Conservation (phyloP, 2,329 filamentous ascomycete species). For the Coniosporium tulheliwenetii region DNA sequence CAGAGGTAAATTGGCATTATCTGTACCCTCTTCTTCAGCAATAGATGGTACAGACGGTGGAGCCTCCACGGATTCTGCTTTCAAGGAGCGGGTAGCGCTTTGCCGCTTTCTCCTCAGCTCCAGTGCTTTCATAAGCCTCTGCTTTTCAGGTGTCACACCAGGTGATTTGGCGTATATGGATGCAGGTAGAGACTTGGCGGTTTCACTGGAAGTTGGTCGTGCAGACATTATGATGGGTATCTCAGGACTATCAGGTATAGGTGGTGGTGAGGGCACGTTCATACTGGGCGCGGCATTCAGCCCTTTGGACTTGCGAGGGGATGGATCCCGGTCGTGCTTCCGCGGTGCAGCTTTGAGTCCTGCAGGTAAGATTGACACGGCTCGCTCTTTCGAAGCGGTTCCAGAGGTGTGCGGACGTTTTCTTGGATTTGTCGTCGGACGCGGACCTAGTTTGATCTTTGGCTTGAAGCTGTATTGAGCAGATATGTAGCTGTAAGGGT, state of each 20-base stretch:
- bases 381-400: slow-evolving; percentile 38
- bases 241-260: slow-evolving; percentile 13
- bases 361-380: slow-evolving; percentile 64
- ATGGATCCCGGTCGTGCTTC: slow-evolving; percentile 11
- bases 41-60: no score
- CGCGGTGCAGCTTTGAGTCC: slow-evolving; percentile 46
- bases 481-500: slow-evolving; percentile 21
- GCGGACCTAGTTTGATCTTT: slow-evolving; percentile 79
- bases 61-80: neutral
- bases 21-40: no score
- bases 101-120: slow-evolving; percentile 77
- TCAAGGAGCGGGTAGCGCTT: slow-evolving; percentile 1
- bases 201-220: slow-evolving; percentile 2
- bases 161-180: slow-evolving; percentile 25
- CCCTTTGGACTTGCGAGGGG: slow-evolving; percentile 18
- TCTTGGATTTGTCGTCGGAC: slow-evolving; percentile 55
- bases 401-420: slow-evolving; percentile 45
- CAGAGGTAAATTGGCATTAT: no score
- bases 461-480: slow-evolving; percentile 43
- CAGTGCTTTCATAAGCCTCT: slow-evolving; percentile 84
- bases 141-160: slow-evolving; percentile 75
- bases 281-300: slow-evolving; percentile 13
- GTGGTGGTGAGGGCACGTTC: slow-evolving; percentile 14
- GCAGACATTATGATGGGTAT: neutral
- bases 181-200: slow-evolving; percentile 26